phyloP scores from a whole-genome alignment of 2,329 filamentous ascomycete genomes.

The Scolecobasidium constrictum region DNA sequence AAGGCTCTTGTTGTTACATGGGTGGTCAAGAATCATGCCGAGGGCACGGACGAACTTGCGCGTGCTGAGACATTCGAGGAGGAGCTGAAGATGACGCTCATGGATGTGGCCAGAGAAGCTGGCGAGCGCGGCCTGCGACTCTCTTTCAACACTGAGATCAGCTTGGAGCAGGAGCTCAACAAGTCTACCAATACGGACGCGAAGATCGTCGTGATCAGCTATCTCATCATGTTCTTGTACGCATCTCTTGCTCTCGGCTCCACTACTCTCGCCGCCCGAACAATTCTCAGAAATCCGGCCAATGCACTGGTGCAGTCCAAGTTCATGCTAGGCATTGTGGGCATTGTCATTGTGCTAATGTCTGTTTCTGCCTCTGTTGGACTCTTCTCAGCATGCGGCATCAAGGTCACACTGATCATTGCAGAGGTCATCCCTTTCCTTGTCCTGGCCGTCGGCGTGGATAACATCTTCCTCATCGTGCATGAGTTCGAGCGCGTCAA shows the following conservation, averaged over 20 bases:
- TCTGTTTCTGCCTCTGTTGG: slow-evolving; percentile 93
- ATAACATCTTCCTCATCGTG: slow-evolving; percentile 98
- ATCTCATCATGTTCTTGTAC: slow-evolving; percentile 98
- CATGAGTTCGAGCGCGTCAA: slow-evolving; percentile 97
- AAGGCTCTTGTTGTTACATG: slow-evolving; percentile 81
- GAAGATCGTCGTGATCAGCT: slow-evolving; percentile 92
- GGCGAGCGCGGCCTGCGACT: slow-evolving; percentile 65
- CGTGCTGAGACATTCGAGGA: slow-evolving; percentile 85
- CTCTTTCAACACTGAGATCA: slow-evolving; percentile 93
- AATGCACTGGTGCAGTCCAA: slow-evolving; percentile 89
- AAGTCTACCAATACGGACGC: slow-evolving; percentile 98
- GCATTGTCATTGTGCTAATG: slow-evolving; percentile 93
- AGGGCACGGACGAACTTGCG: slow-evolving; percentile 58
- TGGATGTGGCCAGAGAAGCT: slow-evolving; percentile 74
- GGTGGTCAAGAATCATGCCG: slow-evolving; percentile 80
- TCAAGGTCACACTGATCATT: slow-evolving; percentile 95
- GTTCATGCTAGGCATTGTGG: slow-evolving; percentile 87
- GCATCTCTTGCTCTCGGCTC: slow-evolving; percentile 87
- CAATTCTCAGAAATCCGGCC: slow-evolving; percentile 71
- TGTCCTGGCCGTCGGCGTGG: slow-evolving; percentile 89
- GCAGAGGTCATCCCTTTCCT: slow-evolving; percentile 98
- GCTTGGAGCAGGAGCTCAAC: slow-evolving; percentile 89
- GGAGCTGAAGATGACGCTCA: slow-evolving; percentile 60
- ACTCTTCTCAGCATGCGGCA: slow-evolving; percentile 79
- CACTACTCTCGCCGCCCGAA: slow-evolving; percentile 65